A percentile compares a stretch with the other conserved stretches of the same genome.
Evolutionary conservation across 1,284 basidiomycete species (phyloP).

Genomic region (Moniliella sp.): DNA sequence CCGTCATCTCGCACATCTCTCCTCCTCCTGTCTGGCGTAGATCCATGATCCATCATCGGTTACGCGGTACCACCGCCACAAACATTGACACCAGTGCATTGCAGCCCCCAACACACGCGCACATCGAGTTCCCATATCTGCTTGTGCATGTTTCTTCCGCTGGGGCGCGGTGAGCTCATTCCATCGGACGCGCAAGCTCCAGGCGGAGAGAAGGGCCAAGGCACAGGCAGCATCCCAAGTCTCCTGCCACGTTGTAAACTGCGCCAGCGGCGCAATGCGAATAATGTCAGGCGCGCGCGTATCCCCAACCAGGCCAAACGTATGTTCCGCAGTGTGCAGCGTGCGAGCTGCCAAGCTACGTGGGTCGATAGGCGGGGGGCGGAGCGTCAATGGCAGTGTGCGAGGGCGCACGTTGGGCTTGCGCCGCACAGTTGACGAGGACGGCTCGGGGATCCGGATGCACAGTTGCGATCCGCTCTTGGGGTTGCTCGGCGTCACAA

Average conservation of each 20-base stretch:
- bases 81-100: too few relatives aligned
- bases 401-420: constrained; percentile 3
- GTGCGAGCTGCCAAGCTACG: constrained; percentile 14
- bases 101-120: too few relatives aligned
- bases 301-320: constrained; percentile 17
- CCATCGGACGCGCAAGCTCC: too few relatives aligned
- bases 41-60: too few relatives aligned
- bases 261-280: constrained; percentile 23
- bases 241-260: constrained; percentile 18
- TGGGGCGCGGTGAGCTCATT: too few relatives aligned
- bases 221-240: constrained; percentile 24
- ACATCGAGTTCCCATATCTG: too few relatives aligned
- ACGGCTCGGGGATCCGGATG: constrained; percentile 9
- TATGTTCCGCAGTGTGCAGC: constrained; percentile 13
- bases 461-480: constrained; percentile 22
- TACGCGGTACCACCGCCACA: too few relatives aligned
- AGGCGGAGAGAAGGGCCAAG: too few relatives aligned
- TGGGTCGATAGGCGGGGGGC: constrained; percentile 13
- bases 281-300: constrained; percentile 24
- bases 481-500: constrained; percentile 20
- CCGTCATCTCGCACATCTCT: too few relatives aligned
- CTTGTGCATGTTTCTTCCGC: too few relatives aligned
- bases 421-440: neutral
- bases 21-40: too few relatives aligned
- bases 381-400: constrained; percentile 3